phyloP scores from a whole-genome alignment of 2,329 filamentous ascomycete species.

The Neofusicoccum umdonicola region DNA sequence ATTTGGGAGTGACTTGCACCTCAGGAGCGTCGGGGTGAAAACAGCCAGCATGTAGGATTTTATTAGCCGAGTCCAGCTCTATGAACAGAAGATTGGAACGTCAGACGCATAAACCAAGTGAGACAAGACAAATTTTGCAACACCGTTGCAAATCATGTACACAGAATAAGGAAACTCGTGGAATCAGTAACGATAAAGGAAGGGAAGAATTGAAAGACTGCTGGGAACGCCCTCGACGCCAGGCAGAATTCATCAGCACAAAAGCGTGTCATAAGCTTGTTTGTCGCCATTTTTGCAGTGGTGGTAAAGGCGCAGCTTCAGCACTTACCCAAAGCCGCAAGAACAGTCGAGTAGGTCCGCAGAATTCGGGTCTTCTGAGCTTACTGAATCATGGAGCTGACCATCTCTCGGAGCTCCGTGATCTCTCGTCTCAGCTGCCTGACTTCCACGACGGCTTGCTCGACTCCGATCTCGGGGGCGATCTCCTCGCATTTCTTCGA shows the following conservation, averaged over 20 bases:
- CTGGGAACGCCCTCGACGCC: background rate
- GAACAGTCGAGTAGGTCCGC: background rate
- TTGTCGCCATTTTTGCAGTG: background rate
- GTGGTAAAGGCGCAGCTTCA: background rate
- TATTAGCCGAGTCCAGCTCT: background rate
- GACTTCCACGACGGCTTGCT: slow-evolving; percentile 69
- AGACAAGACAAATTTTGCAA: background rate
- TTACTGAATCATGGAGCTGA: slow-evolving; percentile 34
- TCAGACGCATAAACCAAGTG: background rate
- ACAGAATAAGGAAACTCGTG: background rate
- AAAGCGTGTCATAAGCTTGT: background rate
- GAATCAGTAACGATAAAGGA: background rate
- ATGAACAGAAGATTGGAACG: background rate
- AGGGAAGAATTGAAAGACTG: background rate
- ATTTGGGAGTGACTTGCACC: slow-evolving; percentile 6
- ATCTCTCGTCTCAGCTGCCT: slow-evolving; percentile 45
- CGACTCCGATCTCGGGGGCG: slow-evolving; percentile 78
- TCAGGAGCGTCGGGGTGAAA: slow-evolving; percentile 9
- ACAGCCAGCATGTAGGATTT: background rate
- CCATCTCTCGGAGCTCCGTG: slow-evolving; percentile 53
- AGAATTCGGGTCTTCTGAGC: background rate
- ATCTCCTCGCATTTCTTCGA: slow-evolving; percentile 71
- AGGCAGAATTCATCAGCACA: background rate
- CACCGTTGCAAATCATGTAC: background rate
- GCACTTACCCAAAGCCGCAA: background rate